phyloP scores from a whole-genome alignment of 129 eudicot genomes.

The Tagetes patula region DNA sequence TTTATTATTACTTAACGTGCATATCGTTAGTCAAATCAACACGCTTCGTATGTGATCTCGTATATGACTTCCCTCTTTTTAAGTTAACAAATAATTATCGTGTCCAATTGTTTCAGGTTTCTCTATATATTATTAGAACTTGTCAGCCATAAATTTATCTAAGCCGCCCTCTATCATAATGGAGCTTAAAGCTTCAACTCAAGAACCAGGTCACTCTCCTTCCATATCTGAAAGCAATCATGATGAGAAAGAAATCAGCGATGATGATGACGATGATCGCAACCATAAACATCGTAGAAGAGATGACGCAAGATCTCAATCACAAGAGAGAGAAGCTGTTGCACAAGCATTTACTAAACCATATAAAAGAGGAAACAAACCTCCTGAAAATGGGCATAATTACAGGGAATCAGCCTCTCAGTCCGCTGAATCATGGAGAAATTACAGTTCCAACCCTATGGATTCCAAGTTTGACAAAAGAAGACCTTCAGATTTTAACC shows the following conservation, averaged over 20 bases:
- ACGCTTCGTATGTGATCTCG: not conserved
- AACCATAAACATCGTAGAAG: conserved; percentile 97
- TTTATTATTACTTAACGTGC: not conserved
- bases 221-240: conserved; percentile 59
- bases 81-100: not conserved
- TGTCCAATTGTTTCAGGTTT: conserved; percentile 16
- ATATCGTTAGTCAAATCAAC: not conserved
- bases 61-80: not conserved
- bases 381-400: conserved; percentile 63
- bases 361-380: conserved; percentile 58
- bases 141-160: conserved; percentile 20
- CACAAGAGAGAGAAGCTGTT: conserved; percentile 59
- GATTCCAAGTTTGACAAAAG: conserved; percentile 62
- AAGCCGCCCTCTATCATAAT: conserved; percentile 20
- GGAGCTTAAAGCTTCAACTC: conserved; percentile 71
- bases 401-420: conserved; percentile 57
- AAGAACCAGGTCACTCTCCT: conserved; percentile 57
- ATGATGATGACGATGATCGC: conserved; percentile 97
- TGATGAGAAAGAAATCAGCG: conserved; percentile 86
- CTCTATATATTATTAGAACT: conserved; percentile 6
- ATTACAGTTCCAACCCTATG: conserved; percentile 29
- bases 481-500: conserved; percentile 58
- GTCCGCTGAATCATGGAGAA: conserved; percentile 52
- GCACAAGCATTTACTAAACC: conserved; percentile 66
- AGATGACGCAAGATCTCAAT: conserved; percentile 66